Evolutionary conservation across 73 alveolate genomes (phyloP).

Genomic region (Tetrahymena borealis): DNA sequence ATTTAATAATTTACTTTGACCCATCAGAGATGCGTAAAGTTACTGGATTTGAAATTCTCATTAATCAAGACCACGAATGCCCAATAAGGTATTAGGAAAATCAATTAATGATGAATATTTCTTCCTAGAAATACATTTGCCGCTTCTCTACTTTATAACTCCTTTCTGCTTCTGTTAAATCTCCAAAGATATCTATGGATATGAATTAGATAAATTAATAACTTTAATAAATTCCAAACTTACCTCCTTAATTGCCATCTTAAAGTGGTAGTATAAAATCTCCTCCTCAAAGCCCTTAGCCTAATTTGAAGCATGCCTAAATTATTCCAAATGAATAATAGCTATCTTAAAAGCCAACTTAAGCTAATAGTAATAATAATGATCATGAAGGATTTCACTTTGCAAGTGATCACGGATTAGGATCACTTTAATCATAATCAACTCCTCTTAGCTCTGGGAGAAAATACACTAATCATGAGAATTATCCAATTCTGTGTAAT

Average conservation of each 20-base stretch:
- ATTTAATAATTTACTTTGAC: background rate
- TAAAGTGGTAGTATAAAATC: too few relatives aligned
- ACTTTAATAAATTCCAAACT: too few relatives aligned
- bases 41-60: background rate
- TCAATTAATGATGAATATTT: background rate
- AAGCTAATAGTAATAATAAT: too few relatives aligned
- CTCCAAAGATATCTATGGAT: background rate
- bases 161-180: background rate
- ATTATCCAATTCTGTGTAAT: constrained; percentile 3
- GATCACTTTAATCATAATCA: background rate
- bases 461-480: background rate
- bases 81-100: background rate
- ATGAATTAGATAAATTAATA: too few relatives aligned
- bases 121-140: background rate
- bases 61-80: background rate
- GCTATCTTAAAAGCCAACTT: too few relatives aligned
- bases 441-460: background rate
- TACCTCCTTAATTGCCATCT: too few relatives aligned
- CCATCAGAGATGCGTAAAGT: background rate
- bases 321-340: too few relatives aligned
- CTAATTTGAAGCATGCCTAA: too few relatives aligned
- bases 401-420: background rate
- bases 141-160: background rate
- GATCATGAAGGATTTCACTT: background rate
- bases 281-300: too few relatives aligned